Base-by-base conservation (phyloP, 2,329 filamentous ascomycete genomes). In the Capronia coronata region DNA sequence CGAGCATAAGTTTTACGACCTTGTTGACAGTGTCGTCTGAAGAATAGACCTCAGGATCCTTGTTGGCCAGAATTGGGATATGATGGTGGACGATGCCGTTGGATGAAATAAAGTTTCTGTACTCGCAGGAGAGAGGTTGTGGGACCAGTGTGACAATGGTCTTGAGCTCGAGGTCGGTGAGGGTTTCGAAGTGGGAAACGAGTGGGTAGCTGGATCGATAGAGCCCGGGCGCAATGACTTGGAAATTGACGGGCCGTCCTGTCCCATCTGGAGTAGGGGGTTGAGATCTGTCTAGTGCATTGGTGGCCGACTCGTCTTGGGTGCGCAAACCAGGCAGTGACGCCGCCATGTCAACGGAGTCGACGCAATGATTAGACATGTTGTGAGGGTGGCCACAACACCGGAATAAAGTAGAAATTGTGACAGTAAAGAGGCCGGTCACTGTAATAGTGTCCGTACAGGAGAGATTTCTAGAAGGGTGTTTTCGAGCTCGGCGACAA, bases 21-120 rank as follows among this genome's bases (percentile, higher is more conserved):
- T 78, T 71, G 54, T 77, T 75, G 76, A 95, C 87, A 21, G 82
- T 80, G 38, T 73, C 67, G 6, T 79, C 64, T 0, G 84, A 78
- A 29, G 87, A 87, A 7, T 76, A 75, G 47, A 83, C 75, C 60
- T 73, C 65, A 21, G 72, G 68, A 43, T 90, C 89, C 68, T 96
- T 95, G 58, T 94, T 95, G n/a, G 89, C 85, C 54, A 83, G 79
- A 73, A 96, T 86, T 58, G 83, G 78, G 62, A 94, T 84, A 35
- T 86, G 75, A 57, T 82, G 72, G 60, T 94, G 87, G 38, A 75
- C 75, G 62, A 95, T 91, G 54, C 75, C 75, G 58, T 84, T 80
- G 3, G 71, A 66, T 30, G 73, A 64, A 59, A 94, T 78, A 63
- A 93, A 95, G 2, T 65, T 59, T 25, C 64, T 57, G 59, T 79